Base-by-base conservation (phyloP, 2,329 filamentous ascomycete species). In the Tolypocladium endophyticum region DNA sequence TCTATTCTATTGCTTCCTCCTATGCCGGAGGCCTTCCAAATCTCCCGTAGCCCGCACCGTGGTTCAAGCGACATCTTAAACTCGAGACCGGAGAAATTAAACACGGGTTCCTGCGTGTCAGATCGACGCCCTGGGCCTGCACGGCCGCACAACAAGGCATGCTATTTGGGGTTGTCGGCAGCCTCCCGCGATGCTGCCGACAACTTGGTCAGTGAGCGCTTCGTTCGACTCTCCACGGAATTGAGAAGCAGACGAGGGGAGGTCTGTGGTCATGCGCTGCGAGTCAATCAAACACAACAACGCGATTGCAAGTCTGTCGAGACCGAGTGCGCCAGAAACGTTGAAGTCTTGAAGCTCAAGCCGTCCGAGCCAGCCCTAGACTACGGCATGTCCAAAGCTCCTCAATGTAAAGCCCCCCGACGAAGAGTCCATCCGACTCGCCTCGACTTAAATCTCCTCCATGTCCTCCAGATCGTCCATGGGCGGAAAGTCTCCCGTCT, bases 401-500 rank as follows among this genome's bases (percentile, higher is more conserved):
- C 30, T 36, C 39, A 16, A 33, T 6, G 7, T 4, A 25, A 45
- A 4, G 2, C 50, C 14, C 14, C 20, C 11, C 35, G 11, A 14
- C 8, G 16, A 14, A 16, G 2, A 8, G 38, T 30, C 55, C 18
- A 47, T 43, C 28, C 11, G 35, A 36, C 8, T 45, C 14, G 47
- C 28, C 39, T 33, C 11, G 16, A 30, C 35, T 53, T 72, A 87
- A 60, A 87, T 88, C 76, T 90, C 87, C 71, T 89, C 88, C 80
- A 90, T 87, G 64, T 89, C 87, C 70, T 91, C 89, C 64, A 90
- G 77, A 68, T 92, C 83, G 70, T 92, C 84, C 61, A 92, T 77
- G 36, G 79, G 78, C 1, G 86, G 84, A 66, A 81, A 94, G 64
- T 92, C 86, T 25, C 90, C 90, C 50, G 86, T 81, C 73, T 93